phyloP scores from a whole-genome alignment of 1,139 yeast species.

The Pneumocystis jirovecii region DNA sequence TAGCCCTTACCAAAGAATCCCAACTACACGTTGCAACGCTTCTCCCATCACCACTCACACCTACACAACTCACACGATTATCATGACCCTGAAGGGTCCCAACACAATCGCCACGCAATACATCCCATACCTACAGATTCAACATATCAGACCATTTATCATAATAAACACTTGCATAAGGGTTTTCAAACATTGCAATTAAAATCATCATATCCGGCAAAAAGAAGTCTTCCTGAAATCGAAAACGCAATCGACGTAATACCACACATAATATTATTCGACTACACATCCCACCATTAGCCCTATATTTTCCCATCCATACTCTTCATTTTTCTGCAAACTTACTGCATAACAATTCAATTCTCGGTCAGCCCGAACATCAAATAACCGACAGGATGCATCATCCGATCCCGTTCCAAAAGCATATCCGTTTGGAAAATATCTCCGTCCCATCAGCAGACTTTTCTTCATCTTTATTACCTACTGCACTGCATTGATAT shows the following conservation, averaged over 20 bases:
- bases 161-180: background rate
- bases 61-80: constrained; percentile 48
- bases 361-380: constrained; percentile 63
- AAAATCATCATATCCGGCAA: constrained; percentile 58
- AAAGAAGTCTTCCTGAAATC: constrained; percentile 57
- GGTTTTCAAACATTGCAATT: constrained; percentile 13
- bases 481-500: constrained; percentile 44
- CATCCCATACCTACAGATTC: constrained; percentile 54
- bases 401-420: constrained; percentile 62
- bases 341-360: constrained; percentile 33
- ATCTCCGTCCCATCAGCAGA: constrained; percentile 14
- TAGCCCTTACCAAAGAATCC: constrained; percentile 22
- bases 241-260: constrained; percentile 62
- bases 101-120: constrained; percentile 47
- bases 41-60: constrained; percentile 58
- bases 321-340: too few species aligned
- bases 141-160: background rate
- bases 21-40: constrained; percentile 25
- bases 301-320: too few species aligned
- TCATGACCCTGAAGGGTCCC: constrained; percentile 48
- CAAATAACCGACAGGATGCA: constrained; percentile 57
- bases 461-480: background rate
- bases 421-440: constrained; percentile 54
- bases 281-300: constrained; percentile 12
- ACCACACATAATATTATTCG: constrained; percentile 22